These are phyloP conservation scores for Leccinum truebloodii DNA, from an alignment of 768 basidiomycete species.

Conservation along the genomic window DNA sequence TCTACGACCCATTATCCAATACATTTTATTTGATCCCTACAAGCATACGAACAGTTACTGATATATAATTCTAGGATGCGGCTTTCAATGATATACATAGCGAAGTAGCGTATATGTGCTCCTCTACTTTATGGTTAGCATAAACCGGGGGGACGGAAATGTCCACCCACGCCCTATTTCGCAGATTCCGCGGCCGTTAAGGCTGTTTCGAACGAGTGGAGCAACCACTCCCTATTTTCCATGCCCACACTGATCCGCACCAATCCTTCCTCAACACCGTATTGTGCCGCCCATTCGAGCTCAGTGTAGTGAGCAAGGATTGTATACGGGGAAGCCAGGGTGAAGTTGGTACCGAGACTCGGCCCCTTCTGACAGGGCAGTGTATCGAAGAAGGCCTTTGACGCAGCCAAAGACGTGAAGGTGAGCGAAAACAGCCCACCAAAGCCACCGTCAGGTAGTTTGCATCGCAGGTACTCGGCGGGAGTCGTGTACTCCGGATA, in stretches of 20 bases:
- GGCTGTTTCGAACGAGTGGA: constrained; percentile 61
- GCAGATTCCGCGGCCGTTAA: constrained; percentile 68
- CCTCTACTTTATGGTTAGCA: no score
- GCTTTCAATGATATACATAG: not conserved
- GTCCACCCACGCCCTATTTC: constrained; percentile 7
- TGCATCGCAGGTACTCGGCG: constrained; percentile 69
- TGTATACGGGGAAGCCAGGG: constrained; percentile 90
- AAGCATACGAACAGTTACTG: not conserved
- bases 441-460: constrained; percentile 59
- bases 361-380: constrained; percentile 89
- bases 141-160: no score
- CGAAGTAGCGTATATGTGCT: not conserved
- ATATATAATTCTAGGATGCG: not conserved
- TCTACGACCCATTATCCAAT: no score
- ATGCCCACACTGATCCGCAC: constrained; percentile 92
- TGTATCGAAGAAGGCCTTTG: constrained; percentile 81
- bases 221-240: constrained; percentile 65
- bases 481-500: constrained; percentile 85
- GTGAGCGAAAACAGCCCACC: constrained; percentile 89
- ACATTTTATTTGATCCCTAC: no score
- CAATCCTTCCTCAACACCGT: constrained; percentile 80
- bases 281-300: constrained; percentile 87
- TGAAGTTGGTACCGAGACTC: constrained; percentile 92
- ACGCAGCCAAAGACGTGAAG: constrained; percentile 69
- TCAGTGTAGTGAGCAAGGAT: constrained; percentile 90